Evolutionary conservation across 768 basidiomycete genomes (phyloP).

Genomic region (Phaffia tasmanica): DNA sequence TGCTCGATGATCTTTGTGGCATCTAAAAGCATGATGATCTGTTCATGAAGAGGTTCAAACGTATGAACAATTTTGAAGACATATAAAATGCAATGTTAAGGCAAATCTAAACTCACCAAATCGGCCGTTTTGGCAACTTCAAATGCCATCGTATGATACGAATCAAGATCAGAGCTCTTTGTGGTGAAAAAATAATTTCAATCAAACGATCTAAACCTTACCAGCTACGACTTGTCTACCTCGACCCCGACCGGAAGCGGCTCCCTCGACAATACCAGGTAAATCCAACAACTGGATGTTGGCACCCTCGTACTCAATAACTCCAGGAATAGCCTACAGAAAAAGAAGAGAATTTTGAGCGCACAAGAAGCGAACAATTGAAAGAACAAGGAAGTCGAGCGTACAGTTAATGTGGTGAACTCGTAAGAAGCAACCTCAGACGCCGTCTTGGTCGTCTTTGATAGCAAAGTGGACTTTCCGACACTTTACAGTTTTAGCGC

Average conservation of each 20-base stretch:
- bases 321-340: conserved; percentile 78
- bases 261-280: conserved; percentile 90
- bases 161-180: conserved; percentile 39
- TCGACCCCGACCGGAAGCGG: conserved; percentile 72
- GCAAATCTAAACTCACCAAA: conserved; percentile 29
- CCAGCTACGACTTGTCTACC: conserved; percentile 86
- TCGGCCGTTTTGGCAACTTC: conserved; percentile 70
- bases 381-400: conserved; percentile 27
- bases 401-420: conserved; percentile 79
- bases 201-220: conserved; percentile 33
- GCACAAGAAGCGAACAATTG: not conserved
- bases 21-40: conserved; percentile 25
- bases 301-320: conserved; percentile 87
- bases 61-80: not conserved
- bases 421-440: conserved; percentile 87
- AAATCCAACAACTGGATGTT: conserved; percentile 89
- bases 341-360: conserved; percentile 35
- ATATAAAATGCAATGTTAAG: not conserved
- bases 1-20: conserved; percentile 63
- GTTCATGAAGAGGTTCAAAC: not conserved
- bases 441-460: conserved; percentile 81
- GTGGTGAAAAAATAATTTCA: not conserved
- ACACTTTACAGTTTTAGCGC: not conserved
- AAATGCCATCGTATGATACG: conserved; percentile 5
- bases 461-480: conserved; percentile 72